Evolutionary conservation across 768 basidiomycete genomes (phyloP).

Genomic region (Plicaturopsis crispa): DNA sequence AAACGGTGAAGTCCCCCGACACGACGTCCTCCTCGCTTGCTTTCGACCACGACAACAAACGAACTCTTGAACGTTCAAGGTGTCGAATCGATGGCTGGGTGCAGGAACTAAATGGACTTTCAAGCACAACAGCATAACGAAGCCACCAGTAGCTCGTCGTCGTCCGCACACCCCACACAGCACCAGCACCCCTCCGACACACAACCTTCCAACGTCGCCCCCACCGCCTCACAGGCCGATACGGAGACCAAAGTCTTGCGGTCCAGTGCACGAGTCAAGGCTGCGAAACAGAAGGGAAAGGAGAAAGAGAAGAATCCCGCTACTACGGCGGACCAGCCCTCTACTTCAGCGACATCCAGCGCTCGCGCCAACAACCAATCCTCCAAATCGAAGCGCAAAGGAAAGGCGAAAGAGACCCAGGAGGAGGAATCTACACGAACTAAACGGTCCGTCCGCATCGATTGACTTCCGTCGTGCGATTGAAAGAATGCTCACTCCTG

Average conservation of each 20-base stretch:
- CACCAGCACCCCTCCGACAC: constrained; percentile 38
- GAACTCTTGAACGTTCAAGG: constrained; percentile 7
- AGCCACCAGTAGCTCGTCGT: constrained; percentile 50
- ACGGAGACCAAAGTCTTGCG: constrained; percentile 54
- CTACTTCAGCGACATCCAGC: constrained; percentile 20
- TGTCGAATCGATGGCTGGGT: constrained; percentile 73
- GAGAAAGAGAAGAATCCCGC: constrained; percentile 50
- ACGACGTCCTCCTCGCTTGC: no score
- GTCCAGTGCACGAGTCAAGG: constrained; percentile 71
- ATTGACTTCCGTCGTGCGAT: background rate
- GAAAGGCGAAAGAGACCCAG: constrained; percentile 62
- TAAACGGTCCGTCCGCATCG: no score
- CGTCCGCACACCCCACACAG: constrained; percentile 26
- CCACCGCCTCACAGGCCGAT: constrained; percentile 23
- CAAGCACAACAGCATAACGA: constrained; percentile 63
- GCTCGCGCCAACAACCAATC: constrained; percentile 36
- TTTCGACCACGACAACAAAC: no score
- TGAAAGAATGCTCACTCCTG: constrained; percentile 5
- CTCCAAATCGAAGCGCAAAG: constrained; percentile 35
- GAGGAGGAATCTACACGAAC: constrained; percentile 5
- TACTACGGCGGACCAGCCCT: constrained; percentile 34
- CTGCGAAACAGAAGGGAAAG: constrained; percentile 61
- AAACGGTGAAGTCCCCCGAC: no score
- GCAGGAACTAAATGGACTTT: constrained; percentile 90
- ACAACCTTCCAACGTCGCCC: constrained; percentile 30